phyloP scores from a whole-genome alignment of 2,329 filamentous ascomycete genomes.

The Helicocarpus griseus region DNA sequence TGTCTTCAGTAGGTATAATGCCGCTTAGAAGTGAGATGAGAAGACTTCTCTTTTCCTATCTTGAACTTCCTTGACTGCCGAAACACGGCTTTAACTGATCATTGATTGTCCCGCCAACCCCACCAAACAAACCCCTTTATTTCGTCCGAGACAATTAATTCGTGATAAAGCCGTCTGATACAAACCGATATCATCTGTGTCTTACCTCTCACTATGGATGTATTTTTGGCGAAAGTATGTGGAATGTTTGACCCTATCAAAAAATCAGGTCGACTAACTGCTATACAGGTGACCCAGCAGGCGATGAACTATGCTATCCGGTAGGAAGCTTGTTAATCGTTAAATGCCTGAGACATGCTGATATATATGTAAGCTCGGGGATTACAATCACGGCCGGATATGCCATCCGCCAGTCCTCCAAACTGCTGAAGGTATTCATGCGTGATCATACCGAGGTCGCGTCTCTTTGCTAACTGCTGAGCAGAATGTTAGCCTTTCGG shows the following conservation, averaged over 20 bases:
- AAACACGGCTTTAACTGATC: too few species aligned
- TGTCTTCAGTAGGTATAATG: neutral
- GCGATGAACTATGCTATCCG: slow-evolving; percentile 88
- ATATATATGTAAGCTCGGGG: slow-evolving; percentile 48
- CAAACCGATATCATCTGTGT: neutral
- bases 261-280: neutral
- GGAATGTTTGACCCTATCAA: neutral
- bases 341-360: neutral
- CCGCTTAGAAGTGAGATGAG: too few species aligned
- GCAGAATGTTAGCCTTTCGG: slow-evolving; percentile 59
- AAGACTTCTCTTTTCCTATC: too few species aligned
- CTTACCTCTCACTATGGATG: slow-evolving; percentile 54
- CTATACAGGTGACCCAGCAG: slow-evolving; percentile 55
- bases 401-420: slow-evolving; percentile 71
- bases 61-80: too few species aligned
- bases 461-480: slow-evolving; percentile 1
- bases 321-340: slow-evolving; percentile 15
- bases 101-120: neutral
- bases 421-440: slow-evolving; percentile 55
- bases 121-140: neutral
- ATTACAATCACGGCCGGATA: slow-evolving; percentile 77
- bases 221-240: slow-evolving; percentile 50
- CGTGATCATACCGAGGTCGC: slow-evolving; percentile 5
- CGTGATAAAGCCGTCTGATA: neutral
- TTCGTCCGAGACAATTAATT: neutral